Evolutionary conservation across 2,329 filamentous ascomycete species (phyloP).

Genomic region (Phialophora verrucosa): DNA sequence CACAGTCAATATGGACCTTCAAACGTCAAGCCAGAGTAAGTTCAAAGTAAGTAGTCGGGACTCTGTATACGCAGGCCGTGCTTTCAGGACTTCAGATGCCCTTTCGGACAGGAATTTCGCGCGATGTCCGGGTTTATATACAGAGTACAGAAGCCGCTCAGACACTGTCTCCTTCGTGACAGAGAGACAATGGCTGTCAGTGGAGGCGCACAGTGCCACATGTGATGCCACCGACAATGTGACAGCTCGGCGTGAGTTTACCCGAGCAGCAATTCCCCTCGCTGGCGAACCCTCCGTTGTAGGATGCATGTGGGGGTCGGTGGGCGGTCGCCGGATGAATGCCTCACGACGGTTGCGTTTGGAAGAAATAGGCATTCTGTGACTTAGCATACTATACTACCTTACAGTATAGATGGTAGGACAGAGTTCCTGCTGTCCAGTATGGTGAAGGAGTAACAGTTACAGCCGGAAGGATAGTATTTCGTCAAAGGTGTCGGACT

Average conservation of each 20-base stretch:
- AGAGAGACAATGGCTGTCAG: no score
- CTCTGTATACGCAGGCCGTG: no score
- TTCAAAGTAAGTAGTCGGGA: no score
- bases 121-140: no score
- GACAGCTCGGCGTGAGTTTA: conserved; percentile 3
- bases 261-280: conserved; percentile 1
- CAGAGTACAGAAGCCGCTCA: no score
- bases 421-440: neutral
- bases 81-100: no score
- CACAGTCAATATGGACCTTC: no score
- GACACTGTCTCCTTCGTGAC: no score
- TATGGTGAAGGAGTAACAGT: neutral
- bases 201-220: no score
- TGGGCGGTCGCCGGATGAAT: neutral
- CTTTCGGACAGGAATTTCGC: no score
- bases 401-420: neutral
- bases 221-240: no score
- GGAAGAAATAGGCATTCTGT: neutral
- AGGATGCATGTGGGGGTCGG: neutral
- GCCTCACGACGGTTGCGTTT: neutral
- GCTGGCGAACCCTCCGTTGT: neutral
- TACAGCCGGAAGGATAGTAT: neutral
- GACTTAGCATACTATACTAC: neutral
- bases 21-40: no score
- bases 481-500: neutral